phyloP scores from a whole-genome alignment of 2,329 filamentous ascomycete species.

The Lachnum nothofagi region DNA sequence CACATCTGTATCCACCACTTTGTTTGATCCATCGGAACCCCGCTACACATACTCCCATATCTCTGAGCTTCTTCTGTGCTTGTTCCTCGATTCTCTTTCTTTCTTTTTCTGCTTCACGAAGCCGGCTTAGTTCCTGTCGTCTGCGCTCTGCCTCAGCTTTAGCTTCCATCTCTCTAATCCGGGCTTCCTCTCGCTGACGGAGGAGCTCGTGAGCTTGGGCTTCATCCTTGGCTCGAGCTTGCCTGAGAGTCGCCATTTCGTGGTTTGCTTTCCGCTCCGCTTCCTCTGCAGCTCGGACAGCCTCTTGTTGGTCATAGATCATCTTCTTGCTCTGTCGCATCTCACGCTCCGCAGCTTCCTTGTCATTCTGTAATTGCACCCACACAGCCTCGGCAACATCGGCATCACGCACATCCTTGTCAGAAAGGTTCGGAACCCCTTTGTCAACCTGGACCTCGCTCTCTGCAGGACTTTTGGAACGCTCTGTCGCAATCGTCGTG shows the following conservation, averaged over 20 bases:
- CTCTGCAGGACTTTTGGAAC: conserved; percentile 15
- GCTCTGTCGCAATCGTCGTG: too few species aligned
- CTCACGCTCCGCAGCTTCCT: conserved; percentile 26
- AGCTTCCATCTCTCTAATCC: conserved; percentile 25
- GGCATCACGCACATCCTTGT: conserved; percentile 41
- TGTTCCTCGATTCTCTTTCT: conserved; percentile 36
- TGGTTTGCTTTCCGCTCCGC: too few species aligned
- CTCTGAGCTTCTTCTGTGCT: conserved; percentile 44
- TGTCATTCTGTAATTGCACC: conserved; percentile 54
- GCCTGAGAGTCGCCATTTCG: too few species aligned
- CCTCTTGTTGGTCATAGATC: conserved; percentile 17
- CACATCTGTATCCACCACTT: conserved; percentile 54
- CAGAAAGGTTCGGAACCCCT: conserved; percentile 4
- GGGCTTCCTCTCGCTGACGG: too few species aligned
- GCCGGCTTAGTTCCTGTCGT: conserved; percentile 34
- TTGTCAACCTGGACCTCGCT: conserved; percentile 24
- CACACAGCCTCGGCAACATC: conserved; percentile 57
- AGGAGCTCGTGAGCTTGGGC: too few species aligned
- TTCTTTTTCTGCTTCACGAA: conserved; percentile 37
- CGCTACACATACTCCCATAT: conserved; percentile 49
- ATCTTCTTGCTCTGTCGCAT: background rate
- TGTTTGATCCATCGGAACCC: conserved; percentile 62
- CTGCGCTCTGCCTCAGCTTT: conserved; percentile 27
- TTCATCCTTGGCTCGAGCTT: too few species aligned
- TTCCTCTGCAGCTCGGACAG: too few species aligned